Evolutionary conservation across 768 basidiomycete species (phyloP).

Genomic region (Tylopilus cervinicoccineus): DNA sequence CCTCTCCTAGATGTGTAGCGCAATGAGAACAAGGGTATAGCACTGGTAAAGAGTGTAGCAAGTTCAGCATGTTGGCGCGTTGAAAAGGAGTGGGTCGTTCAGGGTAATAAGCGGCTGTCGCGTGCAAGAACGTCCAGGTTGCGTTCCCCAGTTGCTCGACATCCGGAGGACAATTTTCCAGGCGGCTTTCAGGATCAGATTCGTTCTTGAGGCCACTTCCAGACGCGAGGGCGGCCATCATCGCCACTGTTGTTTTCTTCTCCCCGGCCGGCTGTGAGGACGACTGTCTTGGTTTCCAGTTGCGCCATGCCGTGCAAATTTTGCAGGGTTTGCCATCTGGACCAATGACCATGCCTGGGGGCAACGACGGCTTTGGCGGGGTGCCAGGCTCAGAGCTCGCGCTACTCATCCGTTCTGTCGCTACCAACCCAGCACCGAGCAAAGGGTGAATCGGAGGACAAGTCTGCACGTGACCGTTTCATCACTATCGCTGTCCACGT

Average conservation of each 20-base stretch:
- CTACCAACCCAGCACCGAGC: background rate
- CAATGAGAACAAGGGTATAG: slow-evolving; percentile 90
- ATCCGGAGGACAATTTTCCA: slow-evolving; percentile 82
- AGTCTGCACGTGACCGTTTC: slow-evolving; percentile 17
- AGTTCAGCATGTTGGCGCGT: slow-evolving; percentile 76
- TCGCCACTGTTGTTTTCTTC: slow-evolving; percentile 29
- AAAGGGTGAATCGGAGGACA: background rate
- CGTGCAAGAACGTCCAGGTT: slow-evolving; percentile 96
- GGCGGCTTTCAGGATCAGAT: slow-evolving; percentile 37
- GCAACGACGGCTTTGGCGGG: slow-evolving; percentile 35
- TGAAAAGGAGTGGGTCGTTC: slow-evolving; percentile 71
- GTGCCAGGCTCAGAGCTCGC: slow-evolving; percentile 3
- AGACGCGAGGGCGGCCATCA: slow-evolving; percentile 33
- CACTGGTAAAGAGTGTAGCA: slow-evolving; percentile 72
- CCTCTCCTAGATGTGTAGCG: slow-evolving; percentile 74
- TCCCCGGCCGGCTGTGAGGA: slow-evolving; percentile 27
- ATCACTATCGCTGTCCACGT: background rate
- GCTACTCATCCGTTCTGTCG: slow-evolving; percentile 10
- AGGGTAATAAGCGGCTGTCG: slow-evolving; percentile 94
- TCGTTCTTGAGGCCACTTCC: slow-evolving; percentile 27
- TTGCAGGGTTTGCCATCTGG: slow-evolving; percentile 96
- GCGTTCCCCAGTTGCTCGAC: slow-evolving; percentile 85
- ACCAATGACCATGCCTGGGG: slow-evolving; percentile 84
- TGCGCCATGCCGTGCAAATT: slow-evolving; percentile 77
- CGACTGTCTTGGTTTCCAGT: slow-evolving; percentile 51